phyloP scores from a whole-genome alignment of 306 rosid genomes.

The Quercus aquifolioides region DNA sequence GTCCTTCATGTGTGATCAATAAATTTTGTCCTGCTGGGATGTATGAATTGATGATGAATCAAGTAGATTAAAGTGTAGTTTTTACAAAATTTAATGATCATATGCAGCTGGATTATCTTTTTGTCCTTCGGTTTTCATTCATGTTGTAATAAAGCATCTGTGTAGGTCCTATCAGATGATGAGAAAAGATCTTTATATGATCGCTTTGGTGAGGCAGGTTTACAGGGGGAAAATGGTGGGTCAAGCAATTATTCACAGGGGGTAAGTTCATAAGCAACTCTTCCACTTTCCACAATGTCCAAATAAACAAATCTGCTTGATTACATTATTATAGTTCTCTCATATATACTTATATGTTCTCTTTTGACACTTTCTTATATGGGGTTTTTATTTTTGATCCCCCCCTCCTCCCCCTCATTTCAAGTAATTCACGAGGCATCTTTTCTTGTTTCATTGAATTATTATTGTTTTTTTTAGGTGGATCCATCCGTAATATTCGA shows the following conservation, averaged over 20 bases:
- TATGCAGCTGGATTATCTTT: slow-evolving; percentile 17
- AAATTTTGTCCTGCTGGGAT: slow-evolving; percentile 9
- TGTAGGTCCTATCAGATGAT: slow-evolving; percentile 96
- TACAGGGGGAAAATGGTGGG: slow-evolving; percentile 66
- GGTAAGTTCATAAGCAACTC: slow-evolving; percentile 48
- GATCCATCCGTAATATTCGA: slow-evolving; percentile 75
- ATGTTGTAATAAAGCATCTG: slow-evolving; percentile 54
- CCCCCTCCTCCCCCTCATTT: not conserved
- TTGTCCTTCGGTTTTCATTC: slow-evolving; percentile 28
- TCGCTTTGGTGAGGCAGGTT: slow-evolving; percentile 89
- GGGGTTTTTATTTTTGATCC: not conserved
- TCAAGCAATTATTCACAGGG: slow-evolving; percentile 47
- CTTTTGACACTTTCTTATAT: not conserved
- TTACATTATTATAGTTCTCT: slow-evolving; percentile 7
- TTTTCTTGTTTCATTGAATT: not conserved
- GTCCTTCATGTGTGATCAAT: not conserved
- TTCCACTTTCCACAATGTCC: slow-evolving; percentile 12
- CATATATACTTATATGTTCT: not conserved
- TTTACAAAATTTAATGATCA: slow-evolving; percentile 5
- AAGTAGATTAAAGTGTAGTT: not conserved
- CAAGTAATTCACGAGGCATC: slow-evolving; percentile 18
- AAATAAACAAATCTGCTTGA: slow-evolving; percentile 4
- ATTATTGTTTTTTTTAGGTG: slow-evolving; percentile 48
- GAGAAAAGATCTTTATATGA: slow-evolving; percentile 93
- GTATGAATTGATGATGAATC: slow-evolving; percentile 9